Evolutionary conservation across 257 asterid species (phyloP).

Genomic region (Agastache rugosa): DNA sequence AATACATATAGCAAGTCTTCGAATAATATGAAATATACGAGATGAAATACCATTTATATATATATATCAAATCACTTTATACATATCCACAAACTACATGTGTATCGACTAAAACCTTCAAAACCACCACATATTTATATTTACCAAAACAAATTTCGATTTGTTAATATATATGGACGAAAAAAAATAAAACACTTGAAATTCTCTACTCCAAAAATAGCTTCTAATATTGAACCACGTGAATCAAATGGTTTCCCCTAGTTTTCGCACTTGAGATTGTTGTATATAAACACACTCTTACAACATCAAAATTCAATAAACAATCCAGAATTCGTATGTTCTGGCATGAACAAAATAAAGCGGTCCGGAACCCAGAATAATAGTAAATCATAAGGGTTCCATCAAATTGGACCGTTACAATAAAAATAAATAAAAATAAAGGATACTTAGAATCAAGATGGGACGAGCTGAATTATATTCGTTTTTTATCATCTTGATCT

Average conservation of each 20-base stretch:
- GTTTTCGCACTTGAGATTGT: constrained; percentile 4
- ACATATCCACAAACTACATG: not conserved
- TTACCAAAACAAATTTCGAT: not conserved
- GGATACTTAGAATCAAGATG: constrained; percentile 35
- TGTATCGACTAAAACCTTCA: not conserved
- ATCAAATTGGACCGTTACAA: constrained; percentile 28
- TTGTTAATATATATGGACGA: not conserved
- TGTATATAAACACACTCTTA: constrained; percentile 35
- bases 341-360: constrained; percentile 12
- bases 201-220: not conserved
- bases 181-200: not conserved
- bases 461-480: constrained; percentile 19
- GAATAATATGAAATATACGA: too few species aligned
- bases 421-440: not conserved
- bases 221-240: constrained; percentile 1
- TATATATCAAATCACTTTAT: too few species aligned
- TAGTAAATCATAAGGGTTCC: constrained; percentile 41
- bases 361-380: constrained; percentile 39
- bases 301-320: not conserved
- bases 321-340: not conserved
- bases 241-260: constrained; percentile 43
- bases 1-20: too few species aligned
- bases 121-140: not conserved
- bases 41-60: too few species aligned
- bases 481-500: constrained; percentile 36